Base-by-base conservation (phyloP, 148 eudicot genomes). In the Spergularia marina region DNA sequence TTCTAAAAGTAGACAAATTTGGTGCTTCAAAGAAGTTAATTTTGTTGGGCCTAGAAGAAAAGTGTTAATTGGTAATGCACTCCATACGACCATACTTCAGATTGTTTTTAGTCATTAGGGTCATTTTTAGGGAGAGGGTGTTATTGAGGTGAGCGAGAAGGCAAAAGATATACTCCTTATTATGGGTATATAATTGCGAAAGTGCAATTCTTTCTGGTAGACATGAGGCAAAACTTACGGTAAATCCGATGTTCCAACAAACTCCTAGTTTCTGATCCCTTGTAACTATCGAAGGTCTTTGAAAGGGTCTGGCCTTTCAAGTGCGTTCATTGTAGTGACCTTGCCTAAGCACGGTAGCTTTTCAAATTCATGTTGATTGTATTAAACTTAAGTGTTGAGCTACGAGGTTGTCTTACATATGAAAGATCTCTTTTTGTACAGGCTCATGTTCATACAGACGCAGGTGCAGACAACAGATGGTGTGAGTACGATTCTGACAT, bases 401-500 rank as follows among this genome's bases (percentile, higher is more conserved):
- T 5, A 21, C 39, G 18, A 30, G 51, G 51, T 13, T 7, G 30
- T 52, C 16, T 56, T 14, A 21, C 53, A 34, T 44, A 25, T 56
- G 65, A 75, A 10, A 11, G 68, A 18, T 53, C 68, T 15, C 0
- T 51, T 39, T 40, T 60, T 78, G 59, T 17, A 74, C 84, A 92
- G 96, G 96, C 90, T 20, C 75, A 76, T 11, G 44, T 84, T 11
- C 30, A 14, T 21, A 23, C 20, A n/a, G 97, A 94, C 65, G 39
- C 74, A 4, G 85, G 85, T 23, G 25, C 60, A 30, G 44, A 90
- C 58, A 85, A 86, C 71, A 82, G 65, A 74, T 90, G 86, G 73
- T 94, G 98, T 65, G 75, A 76, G 4, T 94, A 94, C 69, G 87
- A 88, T 78, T 90, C 97, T 0, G 98, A 92, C 71, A 86, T 92